Base-by-base conservation (phyloP, 768 basidiomycete species). In the Boletus edulis region DNA sequence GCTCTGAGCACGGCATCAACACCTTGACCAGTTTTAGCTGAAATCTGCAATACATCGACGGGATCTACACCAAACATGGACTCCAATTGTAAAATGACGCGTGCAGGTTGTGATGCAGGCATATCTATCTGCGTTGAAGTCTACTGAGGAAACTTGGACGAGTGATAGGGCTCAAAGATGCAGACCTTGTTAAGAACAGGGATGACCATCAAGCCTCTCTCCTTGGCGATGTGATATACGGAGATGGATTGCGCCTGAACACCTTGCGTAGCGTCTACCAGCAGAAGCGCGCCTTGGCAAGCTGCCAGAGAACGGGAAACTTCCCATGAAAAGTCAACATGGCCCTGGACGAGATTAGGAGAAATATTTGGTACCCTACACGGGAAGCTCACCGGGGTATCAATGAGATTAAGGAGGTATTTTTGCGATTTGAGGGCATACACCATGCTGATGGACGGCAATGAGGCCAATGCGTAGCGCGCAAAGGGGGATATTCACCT, bases 321-420 rank as follows among this genome's bases (percentile, higher is more conserved):
- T 72, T 98, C 96, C 86, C 94, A 97, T 54, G 92, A 83, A 72
- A 99, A 99, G 75, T 99, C 97, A 37, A 98, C 97, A 73, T 99
- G 97, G 2, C 97, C 95, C 83, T 59, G 9, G 15, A 31, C 2
- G 3, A 29, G n/a, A 17, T 70, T 29, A 60, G 51, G 22, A 7
- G 14, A 48, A 27, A 15, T 1, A 9, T n/a, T 14, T 15, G 13
- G 34, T 15, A 22, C 3, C 15, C 14, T 24, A 1, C 29, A 34
- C 11, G 10, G 20, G 18, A 41, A 39, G 67, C 79, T 51, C 62
- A 89, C 92, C 44, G 96, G 96, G 0, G 97, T 99, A 71, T 99
- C 97, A 63, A 99, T 94, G 27, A 98, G 76, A 72, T 98, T 98
- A 56, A 99, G 78, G 54, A 99, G 77, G 66, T 91, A 87, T 9